phyloP scores from a whole-genome alignment of 2,329 filamentous ascomycete species.

The Coniochaeta prunicola region DNA sequence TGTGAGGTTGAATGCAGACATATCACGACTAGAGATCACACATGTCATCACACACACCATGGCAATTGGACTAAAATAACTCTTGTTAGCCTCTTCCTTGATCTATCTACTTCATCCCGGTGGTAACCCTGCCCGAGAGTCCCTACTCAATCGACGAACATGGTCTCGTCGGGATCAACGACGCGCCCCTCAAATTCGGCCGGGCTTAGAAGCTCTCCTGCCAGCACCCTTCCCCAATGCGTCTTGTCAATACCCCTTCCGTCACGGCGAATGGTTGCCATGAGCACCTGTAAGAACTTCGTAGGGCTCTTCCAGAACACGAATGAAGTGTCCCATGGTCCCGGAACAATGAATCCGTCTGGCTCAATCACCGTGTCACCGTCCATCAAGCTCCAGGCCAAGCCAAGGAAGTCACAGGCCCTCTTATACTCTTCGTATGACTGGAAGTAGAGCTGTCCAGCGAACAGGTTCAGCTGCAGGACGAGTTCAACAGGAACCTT shows the following conservation, averaged over 20 bases:
- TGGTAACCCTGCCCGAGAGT: too few species aligned
- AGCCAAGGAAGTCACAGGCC: conserved; percentile 43
- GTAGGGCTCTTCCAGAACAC: conserved; percentile 25
- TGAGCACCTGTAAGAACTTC: conserved; percentile 26
- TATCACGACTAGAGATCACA: too few species aligned
- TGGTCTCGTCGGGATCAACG: not conserved
- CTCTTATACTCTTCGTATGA: conserved; percentile 45
- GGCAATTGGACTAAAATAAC: too few species aligned
- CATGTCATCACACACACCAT: too few species aligned
- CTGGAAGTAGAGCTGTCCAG: conserved; percentile 58
- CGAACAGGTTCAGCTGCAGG: conserved; percentile 55
- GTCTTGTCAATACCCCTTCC: conserved; percentile 31
- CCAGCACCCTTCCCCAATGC: conserved; percentile 30
- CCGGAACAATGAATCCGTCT: conserved; percentile 4
- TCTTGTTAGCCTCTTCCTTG: too few species aligned
- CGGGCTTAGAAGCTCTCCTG: conserved; percentile 17
- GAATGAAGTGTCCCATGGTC: conserved; percentile 12
- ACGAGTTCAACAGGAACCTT: conserved; percentile 21
- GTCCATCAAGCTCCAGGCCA: conserved; percentile 24
- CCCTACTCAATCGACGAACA: too few species aligned
- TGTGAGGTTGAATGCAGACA: too few species aligned
- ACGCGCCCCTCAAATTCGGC: not conserved
- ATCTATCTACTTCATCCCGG: too few species aligned
- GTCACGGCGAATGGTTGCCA: conserved; percentile 27
- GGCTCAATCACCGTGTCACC: conserved; percentile 11